Conservation (phyloP, 176 grass and related monocot genomes). For the Eragrostis nindensis region DNA sequence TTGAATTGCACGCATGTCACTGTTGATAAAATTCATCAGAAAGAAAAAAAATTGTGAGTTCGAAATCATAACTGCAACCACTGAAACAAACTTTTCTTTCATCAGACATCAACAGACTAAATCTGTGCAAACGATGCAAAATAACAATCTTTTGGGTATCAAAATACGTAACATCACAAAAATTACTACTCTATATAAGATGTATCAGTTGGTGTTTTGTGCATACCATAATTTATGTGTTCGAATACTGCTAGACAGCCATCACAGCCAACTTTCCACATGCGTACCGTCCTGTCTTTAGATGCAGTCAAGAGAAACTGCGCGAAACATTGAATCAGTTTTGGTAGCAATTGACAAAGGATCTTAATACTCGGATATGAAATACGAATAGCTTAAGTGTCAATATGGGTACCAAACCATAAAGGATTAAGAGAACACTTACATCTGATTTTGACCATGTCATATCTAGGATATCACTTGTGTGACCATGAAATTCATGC, state of each 20-base stretch:
- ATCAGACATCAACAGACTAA: neutral
- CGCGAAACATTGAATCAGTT: conserved; percentile 14
- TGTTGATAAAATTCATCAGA: conserved; percentile 30
- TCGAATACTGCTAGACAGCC: conserved; percentile 65
- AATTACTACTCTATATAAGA: neutral
- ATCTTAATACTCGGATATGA: neutral
- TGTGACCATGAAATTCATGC: conserved; percentile 73
- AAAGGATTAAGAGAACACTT: conserved; percentile 28
- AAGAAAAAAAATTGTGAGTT: neutral
- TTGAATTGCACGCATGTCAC: conserved; percentile 81
- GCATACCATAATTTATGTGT: conserved; percentile 74
- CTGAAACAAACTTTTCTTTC: neutral
- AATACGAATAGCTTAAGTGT: neutral
- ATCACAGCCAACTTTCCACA: conserved; percentile 84
- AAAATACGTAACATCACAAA: neutral
- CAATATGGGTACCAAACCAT: neutral
- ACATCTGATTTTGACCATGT: conserved; percentile 83
- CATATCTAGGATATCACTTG: conserved; percentile 71
- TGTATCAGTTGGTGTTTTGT: neutral
- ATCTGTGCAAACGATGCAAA: neutral
- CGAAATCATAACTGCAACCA: neutral
- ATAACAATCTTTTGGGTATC: neutral
- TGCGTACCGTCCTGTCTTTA: conserved; percentile 74
- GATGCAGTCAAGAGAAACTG: conserved; percentile 83
- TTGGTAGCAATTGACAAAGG: neutral